phyloP scores from a whole-genome alignment of 2,329 filamentous ascomycete genomes.

The Hypoxylon sp. region DNA sequence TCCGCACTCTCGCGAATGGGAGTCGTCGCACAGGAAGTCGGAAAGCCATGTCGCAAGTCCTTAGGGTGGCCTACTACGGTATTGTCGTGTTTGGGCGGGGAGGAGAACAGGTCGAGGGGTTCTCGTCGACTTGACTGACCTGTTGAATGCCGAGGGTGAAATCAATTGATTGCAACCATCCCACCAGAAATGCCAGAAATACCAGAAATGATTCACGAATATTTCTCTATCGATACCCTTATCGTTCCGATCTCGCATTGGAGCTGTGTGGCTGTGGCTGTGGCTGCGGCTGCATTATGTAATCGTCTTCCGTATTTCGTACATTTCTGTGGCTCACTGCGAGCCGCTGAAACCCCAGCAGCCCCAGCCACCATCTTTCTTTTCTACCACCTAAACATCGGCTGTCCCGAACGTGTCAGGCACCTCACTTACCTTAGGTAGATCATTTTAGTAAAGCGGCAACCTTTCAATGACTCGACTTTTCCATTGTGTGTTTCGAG shows the following conservation, averaged over 20 bases:
- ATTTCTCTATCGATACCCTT: slow-evolving; percentile 36
- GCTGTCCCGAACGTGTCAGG: neutral
- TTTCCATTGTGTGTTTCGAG: neutral
- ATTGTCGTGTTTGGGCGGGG: neutral
- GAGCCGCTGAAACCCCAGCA: neutral
- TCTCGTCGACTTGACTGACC: slow-evolving; percentile 14
- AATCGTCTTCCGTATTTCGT: neutral
- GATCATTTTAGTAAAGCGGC: neutral
- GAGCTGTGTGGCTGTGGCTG: no score
- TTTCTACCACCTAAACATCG: neutral
- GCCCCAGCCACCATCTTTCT: neutral
- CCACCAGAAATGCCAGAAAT: slow-evolving; percentile 13
- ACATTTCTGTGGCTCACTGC: neutral
- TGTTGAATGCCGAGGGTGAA: slow-evolving; percentile 22
- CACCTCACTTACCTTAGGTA: no score
- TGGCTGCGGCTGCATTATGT: neutral
- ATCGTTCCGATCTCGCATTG: slow-evolving; percentile 35
- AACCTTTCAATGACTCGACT: neutral
- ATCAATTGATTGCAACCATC: slow-evolving; percentile 31
- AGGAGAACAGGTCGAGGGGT: slow-evolving; percentile 13
- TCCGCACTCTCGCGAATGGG: slow-evolving; percentile 42
- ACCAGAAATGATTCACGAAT: slow-evolving; percentile 24
- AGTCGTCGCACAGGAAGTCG: slow-evolving; percentile 47
- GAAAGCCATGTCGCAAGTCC: slow-evolving; percentile 47
- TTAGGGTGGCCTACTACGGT: slow-evolving; percentile 12